Conservation (phyloP, 768 basidiomycete genomes). For the Holtermanniella nyarrowii region DNA sequence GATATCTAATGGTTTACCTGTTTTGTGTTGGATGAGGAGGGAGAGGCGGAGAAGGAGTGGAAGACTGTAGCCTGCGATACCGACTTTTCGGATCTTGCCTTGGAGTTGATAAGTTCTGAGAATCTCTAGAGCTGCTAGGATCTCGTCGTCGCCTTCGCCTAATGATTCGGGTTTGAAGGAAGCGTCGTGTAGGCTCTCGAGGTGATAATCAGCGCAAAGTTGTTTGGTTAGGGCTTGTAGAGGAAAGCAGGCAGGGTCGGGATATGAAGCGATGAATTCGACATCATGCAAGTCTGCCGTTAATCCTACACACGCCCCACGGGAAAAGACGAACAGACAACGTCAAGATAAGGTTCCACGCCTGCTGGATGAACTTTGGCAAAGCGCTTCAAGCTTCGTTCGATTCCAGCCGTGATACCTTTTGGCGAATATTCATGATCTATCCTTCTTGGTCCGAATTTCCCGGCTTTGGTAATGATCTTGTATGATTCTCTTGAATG, state of each 20-base stretch:
- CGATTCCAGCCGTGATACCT: slow-evolving; percentile 20
- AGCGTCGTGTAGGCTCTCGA: neutral
- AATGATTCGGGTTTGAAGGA: neutral
- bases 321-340: slow-evolving; percentile 35
- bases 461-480: slow-evolving; percentile 40
- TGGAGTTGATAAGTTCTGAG: slow-evolving; percentile 22
- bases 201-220: slow-evolving; percentile 1
- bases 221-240: neutral
- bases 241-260: slow-evolving; percentile 19
- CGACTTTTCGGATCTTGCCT: slow-evolving; percentile 35
- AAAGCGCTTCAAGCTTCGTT: slow-evolving; percentile 35
- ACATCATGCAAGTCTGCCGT: slow-evolving; percentile 39
- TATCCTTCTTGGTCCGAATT: slow-evolving; percentile 25
- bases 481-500: slow-evolving; percentile 34
- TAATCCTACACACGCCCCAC: neutral
- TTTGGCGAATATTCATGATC: slow-evolving; percentile 34
- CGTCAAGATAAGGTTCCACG: slow-evolving; percentile 35
- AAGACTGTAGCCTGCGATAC: slow-evolving; percentile 38
- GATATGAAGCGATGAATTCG: slow-evolving; percentile 30
- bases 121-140: slow-evolving; percentile 19
- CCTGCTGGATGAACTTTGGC: neutral
- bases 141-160: slow-evolving; percentile 20
- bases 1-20: slow-evolving; percentile 26
- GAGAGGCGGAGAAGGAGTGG: slow-evolving; percentile 37
- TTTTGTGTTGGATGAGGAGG: slow-evolving; percentile 15